These are phyloP conservation scores for Aspergillus sp. DNA, from an alignment of 2,329 filamentous ascomycete genomes.

Conservation along the genomic window DNA sequence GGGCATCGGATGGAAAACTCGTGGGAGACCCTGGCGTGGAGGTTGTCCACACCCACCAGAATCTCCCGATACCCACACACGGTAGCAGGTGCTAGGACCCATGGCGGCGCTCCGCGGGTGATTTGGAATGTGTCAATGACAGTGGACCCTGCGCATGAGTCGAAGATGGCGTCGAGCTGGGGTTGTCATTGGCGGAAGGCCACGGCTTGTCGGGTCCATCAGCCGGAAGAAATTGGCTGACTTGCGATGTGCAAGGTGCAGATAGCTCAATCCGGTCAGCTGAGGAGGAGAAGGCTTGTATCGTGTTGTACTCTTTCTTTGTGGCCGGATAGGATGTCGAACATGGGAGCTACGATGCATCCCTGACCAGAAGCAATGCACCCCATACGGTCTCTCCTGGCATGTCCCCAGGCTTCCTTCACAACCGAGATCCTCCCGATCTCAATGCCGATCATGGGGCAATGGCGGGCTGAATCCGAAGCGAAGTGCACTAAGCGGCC, in stretches of 20 bases:
- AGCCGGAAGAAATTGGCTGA: not conserved
- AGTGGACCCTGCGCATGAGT: not conserved
- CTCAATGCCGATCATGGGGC: not conserved
- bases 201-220: not conserved
- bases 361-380: too few species aligned
- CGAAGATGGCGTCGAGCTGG: too few species aligned
- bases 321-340: too few species aligned
- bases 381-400: too few species aligned
- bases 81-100: not conserved
- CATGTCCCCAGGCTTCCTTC: too few species aligned
- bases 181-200: too few species aligned
- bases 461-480: slow-evolving; percentile 5
- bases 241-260: not conserved
- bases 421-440: not conserved
- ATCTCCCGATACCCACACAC: not conserved
- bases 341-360: too few species aligned
- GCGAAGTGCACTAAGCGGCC: not conserved
- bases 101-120: not conserved
- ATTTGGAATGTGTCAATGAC: not conserved
- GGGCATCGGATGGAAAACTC: not conserved
- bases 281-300: not conserved
- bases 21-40: not conserved
- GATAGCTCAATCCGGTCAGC: not conserved
- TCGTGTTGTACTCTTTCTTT: not conserved
- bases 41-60: not conserved